phyloP scores from a whole-genome alignment of 139 green algal species.

The Medakamo hakoo region DNA sequence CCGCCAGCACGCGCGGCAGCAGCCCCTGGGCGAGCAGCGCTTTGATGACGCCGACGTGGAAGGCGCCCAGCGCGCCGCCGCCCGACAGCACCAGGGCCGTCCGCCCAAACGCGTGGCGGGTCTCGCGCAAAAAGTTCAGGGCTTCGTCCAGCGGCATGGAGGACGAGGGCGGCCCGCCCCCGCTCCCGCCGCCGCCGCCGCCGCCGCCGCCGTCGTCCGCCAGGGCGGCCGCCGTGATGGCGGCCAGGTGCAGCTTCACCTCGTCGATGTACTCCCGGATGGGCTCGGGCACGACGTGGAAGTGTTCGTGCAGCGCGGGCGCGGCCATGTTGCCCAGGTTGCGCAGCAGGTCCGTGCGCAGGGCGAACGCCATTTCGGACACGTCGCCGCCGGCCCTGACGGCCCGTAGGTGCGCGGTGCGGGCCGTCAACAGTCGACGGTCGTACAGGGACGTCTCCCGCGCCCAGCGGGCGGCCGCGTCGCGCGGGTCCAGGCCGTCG shows the following conservation, averaged over 20 bases:
- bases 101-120: constrained; percentile 83
- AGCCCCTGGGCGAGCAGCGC: constrained; percentile 74
- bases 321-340: constrained; percentile 90
- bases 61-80: constrained; percentile 77
- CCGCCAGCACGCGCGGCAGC: constrained; percentile 83
- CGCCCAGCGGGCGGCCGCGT: constrained; percentile 9
- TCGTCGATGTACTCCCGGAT: constrained; percentile 91
- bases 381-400: constrained; percentile 37
- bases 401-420: constrained; percentile 28
- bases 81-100: constrained; percentile 89
- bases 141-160: constrained; percentile 64
- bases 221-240: constrained; percentile 11
- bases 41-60: constrained; percentile 65
- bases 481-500: constrained; percentile 14
- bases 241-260: constrained; percentile 55
- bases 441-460: constrained; percentile 58
- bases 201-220: background rate
- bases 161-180: too few species aligned
- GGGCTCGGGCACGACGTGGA: constrained; percentile 45
- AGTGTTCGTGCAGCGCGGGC: constrained; percentile 47
- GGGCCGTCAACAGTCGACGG: constrained; percentile 52
- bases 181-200: background rate
- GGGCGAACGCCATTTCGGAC: constrained; percentile 67
- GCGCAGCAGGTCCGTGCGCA: constrained; percentile 82
- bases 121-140: constrained; percentile 78